Evolutionary conservation across 305 asterid genomes (phyloP).

Genomic region (Solanum chacoense): DNA sequence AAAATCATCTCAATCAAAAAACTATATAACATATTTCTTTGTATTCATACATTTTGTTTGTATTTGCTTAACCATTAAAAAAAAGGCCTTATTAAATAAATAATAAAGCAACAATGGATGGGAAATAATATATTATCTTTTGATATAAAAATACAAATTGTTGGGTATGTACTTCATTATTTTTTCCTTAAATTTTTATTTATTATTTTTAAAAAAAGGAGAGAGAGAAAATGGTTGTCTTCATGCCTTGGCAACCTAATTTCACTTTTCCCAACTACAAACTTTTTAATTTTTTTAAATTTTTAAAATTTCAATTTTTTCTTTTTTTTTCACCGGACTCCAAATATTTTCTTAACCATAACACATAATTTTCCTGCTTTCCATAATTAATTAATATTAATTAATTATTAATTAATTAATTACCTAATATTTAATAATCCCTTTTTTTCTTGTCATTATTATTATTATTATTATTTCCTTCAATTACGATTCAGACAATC

Average conservation of each 20-base stretch:
- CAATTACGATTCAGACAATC: slow-evolving; percentile 39
- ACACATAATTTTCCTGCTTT: slow-evolving; percentile 53
- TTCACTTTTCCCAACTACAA: slow-evolving; percentile 90
- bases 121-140: not conserved
- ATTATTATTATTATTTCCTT: slow-evolving; percentile 19
- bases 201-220: not conserved
- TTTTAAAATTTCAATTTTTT: slow-evolving; percentile 3
- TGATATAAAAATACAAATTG: not conserved
- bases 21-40: not conserved
- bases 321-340: slow-evolving; percentile 45
- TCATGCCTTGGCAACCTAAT: slow-evolving; percentile 94
- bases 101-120: not conserved
- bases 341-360: slow-evolving; percentile 75
- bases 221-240: slow-evolving; percentile 44
- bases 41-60: not conserved
- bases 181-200: not conserved
- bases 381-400: slow-evolving; percentile 31
- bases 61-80: not conserved
- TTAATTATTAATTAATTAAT: slow-evolving; percentile 30
- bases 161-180: not conserved
- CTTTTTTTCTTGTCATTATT: slow-evolving; percentile 14
- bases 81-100: not conserved
- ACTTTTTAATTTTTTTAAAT: not conserved
- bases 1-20: not conserved
- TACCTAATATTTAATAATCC: slow-evolving; percentile 25